Conservation (phyloP, 176 grass and related monocot genomes). For the Coix lacrymajobi region DNA sequence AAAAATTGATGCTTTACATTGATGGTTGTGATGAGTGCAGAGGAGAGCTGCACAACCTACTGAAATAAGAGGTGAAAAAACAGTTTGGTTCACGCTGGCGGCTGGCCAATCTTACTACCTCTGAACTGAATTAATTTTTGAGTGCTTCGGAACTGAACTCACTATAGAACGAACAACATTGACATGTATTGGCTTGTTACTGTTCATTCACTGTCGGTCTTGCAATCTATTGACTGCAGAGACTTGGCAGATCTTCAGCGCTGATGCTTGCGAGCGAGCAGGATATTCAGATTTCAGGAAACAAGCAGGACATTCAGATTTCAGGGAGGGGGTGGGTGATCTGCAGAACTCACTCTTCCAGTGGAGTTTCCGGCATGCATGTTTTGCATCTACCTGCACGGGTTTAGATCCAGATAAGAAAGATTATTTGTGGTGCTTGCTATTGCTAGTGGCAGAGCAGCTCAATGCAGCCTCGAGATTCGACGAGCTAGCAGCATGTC, state of each 20-base stretch:
- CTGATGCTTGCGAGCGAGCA: conserved; percentile 93
- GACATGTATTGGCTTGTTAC: not conserved
- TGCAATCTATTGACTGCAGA: conserved; percentile 33
- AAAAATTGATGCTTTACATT: not conserved
- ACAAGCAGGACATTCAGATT: too few species aligned
- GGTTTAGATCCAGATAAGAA: not conserved
- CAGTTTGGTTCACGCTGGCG: not conserved
- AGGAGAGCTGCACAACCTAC: not conserved
- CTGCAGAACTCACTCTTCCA: too few species aligned
- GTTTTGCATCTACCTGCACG: not conserved
- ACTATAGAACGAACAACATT: too few species aligned
- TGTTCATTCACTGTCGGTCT: not conserved
- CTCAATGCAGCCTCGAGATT: too few species aligned
- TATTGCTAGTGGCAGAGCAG: not conserved
- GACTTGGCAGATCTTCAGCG: conserved; percentile 64
- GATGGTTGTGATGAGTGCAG: too few species aligned
- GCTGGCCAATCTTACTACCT: not conserved
- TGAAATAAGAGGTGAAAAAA: not conserved
- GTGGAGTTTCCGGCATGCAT: not conserved
- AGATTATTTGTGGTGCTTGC: too few species aligned
- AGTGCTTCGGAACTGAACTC: not conserved
- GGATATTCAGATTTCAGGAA: conserved; percentile 78
- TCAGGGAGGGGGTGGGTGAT: too few species aligned
- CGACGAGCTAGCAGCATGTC: too few species aligned
- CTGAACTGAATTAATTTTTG: not conserved